Evolutionary conservation across 129 eudicot genomes (phyloP), one percentile per base, ranked within the genome.

Genomic region (Dittrichia graveolens): DNA sequence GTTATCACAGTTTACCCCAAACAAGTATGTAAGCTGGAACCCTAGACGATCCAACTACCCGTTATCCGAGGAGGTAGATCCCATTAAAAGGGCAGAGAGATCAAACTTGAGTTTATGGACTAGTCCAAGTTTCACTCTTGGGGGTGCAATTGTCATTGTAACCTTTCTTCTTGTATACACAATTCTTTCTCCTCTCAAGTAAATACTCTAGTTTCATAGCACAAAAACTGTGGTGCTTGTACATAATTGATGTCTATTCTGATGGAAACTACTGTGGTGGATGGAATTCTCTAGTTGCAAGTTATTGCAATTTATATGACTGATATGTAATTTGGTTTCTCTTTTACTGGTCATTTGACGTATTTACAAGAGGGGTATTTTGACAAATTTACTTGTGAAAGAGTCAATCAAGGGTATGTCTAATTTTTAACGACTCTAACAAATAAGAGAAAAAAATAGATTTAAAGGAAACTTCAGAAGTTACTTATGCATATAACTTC

Each of bases 11-110:
- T 95, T 95, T 79, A 80, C 96, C 5, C 94, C 96, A n/a, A 69
- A 95, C 83, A 90, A 95, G 82, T 95, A 90, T 45, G 97, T 95
- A 68, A 90, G 78, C 47, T 95, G 99, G 97, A 95, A 95, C 61
- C 98, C 98, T 4, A 88, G 79, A 83, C 97, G 88, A 14, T 86
- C 96, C 7, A 83, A 90, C 75, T 95, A 69, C 70, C 99, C 97
- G 0, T 74, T 90, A 4, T 90, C 99, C 0, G 97, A 90, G 74
- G 97, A 90, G 70, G 85, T 88, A 35, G 97, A 95, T 77, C 99
- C 99, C 35, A 95, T 95, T 48, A 95, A 90, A 74, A 88, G 99
- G 85, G 81, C 96, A 60, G 97, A 95, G 85, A 90, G 90, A 58
- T 86, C 91, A 50, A 94, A 94, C 76, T 95, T 94, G 66, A 84